phyloP scores from a whole-genome alignment of 495 filamentous ascomycete species.

The Daldinia grandis region DNA sequence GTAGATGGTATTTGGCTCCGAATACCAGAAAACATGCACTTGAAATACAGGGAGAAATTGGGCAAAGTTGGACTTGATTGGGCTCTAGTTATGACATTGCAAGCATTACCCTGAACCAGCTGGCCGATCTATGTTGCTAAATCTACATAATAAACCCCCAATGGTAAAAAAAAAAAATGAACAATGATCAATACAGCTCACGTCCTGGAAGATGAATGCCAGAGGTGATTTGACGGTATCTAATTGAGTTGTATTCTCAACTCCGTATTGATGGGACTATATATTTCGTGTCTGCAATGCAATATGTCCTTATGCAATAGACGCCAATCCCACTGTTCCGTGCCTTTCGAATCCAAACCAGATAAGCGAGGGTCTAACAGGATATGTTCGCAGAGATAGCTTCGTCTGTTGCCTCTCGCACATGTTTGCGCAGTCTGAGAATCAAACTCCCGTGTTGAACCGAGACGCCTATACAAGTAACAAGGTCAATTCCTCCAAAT shows the following conservation, averaged over 20 bases:
- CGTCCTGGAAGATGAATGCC: background rate
- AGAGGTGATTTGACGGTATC: conserved; percentile 39
- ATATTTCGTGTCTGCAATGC: conserved; percentile 40
- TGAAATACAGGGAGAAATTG: background rate
- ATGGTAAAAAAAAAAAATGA: conserved; percentile 14
- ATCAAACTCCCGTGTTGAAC: conserved; percentile 36
- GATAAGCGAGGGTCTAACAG: conserved; percentile 36
- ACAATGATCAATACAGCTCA: conserved; percentile 3
- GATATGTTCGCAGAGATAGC: conserved; percentile 24
- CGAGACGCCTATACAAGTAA: conserved; percentile 28
- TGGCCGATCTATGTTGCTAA: background rate
- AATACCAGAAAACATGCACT: background rate
- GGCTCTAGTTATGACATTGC: background rate
- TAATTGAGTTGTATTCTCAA: conserved; percentile 42
- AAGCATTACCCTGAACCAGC: background rate
- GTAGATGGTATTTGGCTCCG: conserved; percentile 26
- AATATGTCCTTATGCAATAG: conserved; percentile 39
- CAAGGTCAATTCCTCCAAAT: conserved; percentile 25
- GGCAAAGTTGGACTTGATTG: background rate
- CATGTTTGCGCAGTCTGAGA: conserved; percentile 33
- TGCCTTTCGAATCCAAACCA: conserved; percentile 30
- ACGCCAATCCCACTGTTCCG: conserved; percentile 39
- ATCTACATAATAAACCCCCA: conserved; percentile 1
- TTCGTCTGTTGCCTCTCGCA: conserved; percentile 7
- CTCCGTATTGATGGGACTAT: conserved; percentile 29